These are phyloP conservation scores for Cercophora sp. DNA, from an alignment of 495 filamentous ascomycete genomes.

Conservation along the genomic window DNA sequence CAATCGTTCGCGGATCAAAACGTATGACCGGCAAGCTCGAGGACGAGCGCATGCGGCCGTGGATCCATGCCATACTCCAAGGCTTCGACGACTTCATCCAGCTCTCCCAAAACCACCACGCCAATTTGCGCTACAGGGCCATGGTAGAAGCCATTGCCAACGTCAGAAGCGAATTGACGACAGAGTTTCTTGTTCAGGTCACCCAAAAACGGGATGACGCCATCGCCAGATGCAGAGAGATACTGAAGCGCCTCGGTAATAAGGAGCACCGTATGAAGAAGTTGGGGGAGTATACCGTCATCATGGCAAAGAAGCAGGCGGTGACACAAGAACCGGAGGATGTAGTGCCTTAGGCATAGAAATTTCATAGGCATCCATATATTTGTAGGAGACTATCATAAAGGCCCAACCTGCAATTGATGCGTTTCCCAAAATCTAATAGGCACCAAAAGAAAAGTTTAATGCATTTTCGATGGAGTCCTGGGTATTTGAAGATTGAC, in stretches of 20 bases:
- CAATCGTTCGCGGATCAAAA: background rate
- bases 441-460: no score
- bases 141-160: background rate
- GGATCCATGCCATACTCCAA: background rate
- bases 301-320: constrained; percentile 1
- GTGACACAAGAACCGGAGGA: no score
- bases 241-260: background rate
- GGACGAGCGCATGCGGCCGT: background rate
- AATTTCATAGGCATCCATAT: no score
- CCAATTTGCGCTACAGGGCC: background rate
- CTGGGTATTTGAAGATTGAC: no score
- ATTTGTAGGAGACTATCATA: no score
- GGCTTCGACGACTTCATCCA: background rate
- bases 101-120: background rate
- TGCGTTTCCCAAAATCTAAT: no score
- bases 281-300: background rate
- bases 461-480: no score
- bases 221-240: background rate
- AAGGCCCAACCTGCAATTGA: no score
- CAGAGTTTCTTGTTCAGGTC: background rate
- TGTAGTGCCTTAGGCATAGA: no score
- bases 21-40: background rate
- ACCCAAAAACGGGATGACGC: background rate
- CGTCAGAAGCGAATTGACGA: background rate
- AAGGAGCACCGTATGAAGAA: constrained; percentile 1